Conservation (phyloP, 1,139 yeast species). For the Zygotorulaspora mrakii region DNA sequence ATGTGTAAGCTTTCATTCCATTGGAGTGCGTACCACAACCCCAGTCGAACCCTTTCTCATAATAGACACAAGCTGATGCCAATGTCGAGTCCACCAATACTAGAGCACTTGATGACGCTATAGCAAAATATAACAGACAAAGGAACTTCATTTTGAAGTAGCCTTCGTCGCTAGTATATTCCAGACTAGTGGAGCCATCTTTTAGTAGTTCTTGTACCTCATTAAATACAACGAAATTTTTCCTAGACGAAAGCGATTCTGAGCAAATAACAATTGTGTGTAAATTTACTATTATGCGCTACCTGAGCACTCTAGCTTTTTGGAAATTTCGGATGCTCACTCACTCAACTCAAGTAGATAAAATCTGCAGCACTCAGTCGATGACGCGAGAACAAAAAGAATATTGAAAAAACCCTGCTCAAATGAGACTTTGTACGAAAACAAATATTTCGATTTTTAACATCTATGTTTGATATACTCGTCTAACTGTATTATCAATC, state of each 20-base stretch:
- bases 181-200: too few species aligned
- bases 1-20: constrained; percentile 36
- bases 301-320: background rate
- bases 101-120: constrained; percentile 1
- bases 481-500: too few species aligned
- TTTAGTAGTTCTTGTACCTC: background rate
- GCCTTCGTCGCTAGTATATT: background rate
- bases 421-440: too few species aligned
- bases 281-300: too few species aligned
- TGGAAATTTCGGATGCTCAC: background rate
- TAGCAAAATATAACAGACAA: background rate
- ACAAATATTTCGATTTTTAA: too few species aligned
- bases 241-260: background rate
- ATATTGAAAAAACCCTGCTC: too few species aligned
- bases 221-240: too few species aligned
- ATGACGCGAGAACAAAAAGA: constrained; percentile 1
- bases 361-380: background rate
- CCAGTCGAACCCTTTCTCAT: constrained; percentile 40
- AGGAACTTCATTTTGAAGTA: background rate
- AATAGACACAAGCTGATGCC: constrained; percentile 43
- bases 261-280: constrained; percentile 1
- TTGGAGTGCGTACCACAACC: constrained; percentile 39
- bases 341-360: constrained; percentile 1
- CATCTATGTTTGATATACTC: too few species aligned
- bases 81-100: constrained; percentile 37